Base-by-base conservation (phyloP, 305 asterid species). In the Fraxinus platypoda region DNA sequence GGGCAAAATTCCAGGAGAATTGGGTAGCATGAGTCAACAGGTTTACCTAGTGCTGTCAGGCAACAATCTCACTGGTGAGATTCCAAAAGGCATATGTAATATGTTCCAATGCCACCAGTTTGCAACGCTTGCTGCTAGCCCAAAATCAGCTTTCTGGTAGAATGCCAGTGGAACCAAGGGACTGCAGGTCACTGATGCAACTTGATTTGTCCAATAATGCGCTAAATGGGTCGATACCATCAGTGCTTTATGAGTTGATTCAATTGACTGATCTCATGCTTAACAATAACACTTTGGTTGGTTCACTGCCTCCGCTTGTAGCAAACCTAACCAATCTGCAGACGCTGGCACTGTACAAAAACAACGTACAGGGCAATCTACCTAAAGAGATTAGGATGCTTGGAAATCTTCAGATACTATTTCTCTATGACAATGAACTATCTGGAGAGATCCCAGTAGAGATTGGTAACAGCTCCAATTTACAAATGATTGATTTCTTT, bases 131-230 rank as follows among this genome's bases (percentile, higher is more conserved):
- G 84, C 74, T 89, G 88, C 87, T 95, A 3, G 87, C 94, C 0
- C 86, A 91, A 80, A 95, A 92, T 78, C 90, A 54, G 17, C 91
- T 93, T 59, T 78, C 83, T 12, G 98, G 97, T 26, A 80, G 23
- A 34, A 92, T 93, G 30, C 98, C 97, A 6, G 75, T 17, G 13
- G 90, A 86, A 33, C 81, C 93, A 41, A 81, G 71, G 11, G 87
- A 87, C 21, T 95, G 98, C 87, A 46, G 28, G 41, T 85, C 93
- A 38, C 84, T 95, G 1, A 80, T 83, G 87, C 94, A 83, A 84
- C 97, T 95, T 1, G 98, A 95, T 83, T 84, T 95, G 92, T 93
- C 98, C 8, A 95, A 93, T 4, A 95, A 94, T 35, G 90, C 94
- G 4, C 93, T 94, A 64, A 75, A 75, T 26, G 97, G 97, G 4